Conservation (phyloP, 2,329 filamentous ascomycete species). For the Xylaria sp. region DNA sequence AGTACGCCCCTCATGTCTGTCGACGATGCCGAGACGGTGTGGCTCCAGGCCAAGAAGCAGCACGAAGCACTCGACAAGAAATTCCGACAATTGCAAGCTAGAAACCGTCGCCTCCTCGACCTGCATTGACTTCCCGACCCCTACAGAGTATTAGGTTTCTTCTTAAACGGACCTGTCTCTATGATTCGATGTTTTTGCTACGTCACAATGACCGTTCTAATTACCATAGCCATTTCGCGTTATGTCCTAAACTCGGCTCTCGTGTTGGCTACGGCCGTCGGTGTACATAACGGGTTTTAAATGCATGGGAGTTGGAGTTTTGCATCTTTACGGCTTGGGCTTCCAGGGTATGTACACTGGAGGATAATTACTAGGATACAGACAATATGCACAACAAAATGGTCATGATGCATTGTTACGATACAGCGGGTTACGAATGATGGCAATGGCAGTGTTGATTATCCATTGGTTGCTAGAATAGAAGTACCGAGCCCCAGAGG, state of each 20-base stretch:
- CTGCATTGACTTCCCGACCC: conserved; percentile 40
- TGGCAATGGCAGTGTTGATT: too few species aligned
- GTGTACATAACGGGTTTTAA: conserved; percentile 19
- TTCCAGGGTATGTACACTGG: not conserved
- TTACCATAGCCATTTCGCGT: conserved; percentile 24
- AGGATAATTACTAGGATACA: not conserved
- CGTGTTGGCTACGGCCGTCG: conserved; percentile 19
- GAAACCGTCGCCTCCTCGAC: conserved; percentile 40
- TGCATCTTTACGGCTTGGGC: not conserved
- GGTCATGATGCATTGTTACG: too few species aligned
- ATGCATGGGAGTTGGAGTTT: not conserved
- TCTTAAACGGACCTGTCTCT: conserved; percentile 21
- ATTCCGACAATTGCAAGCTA: conserved; percentile 40
- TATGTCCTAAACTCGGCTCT: conserved; percentile 23
- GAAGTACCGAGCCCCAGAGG: too few species aligned
- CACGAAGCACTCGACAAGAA: conserved; percentile 44
- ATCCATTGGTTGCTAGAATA: too few species aligned
- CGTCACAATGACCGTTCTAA: conserved; percentile 24
- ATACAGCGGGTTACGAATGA: too few species aligned
- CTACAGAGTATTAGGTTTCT: conserved; percentile 16
- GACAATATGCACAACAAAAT: too few species aligned
- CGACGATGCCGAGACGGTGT: conserved; percentile 66
- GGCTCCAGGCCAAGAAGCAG: conserved; percentile 45
- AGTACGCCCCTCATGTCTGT: conserved; percentile 64
- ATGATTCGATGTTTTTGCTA: conserved; percentile 28